Base-by-base conservation (phyloP, 2,329 filamentous ascomycete genomes). In the Pseudopyrenochaeta lycopersici region DNA sequence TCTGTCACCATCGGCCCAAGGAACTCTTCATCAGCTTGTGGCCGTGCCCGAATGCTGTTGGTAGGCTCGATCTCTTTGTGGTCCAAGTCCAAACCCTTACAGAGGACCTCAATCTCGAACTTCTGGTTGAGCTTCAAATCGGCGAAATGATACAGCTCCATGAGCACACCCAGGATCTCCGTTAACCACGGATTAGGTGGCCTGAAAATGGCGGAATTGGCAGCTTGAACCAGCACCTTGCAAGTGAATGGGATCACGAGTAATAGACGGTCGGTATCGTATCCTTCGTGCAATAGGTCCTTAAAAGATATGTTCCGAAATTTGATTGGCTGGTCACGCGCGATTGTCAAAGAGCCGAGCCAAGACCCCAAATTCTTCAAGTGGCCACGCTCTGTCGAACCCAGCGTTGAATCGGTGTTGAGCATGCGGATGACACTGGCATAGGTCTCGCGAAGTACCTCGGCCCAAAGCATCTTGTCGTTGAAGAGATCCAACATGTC, bases 231-330 rank as follows among this genome's bases (percentile, higher is more conserved):
- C 18, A 99, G 81, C 4, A 97, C 92, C 77, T 97, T 98, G 85
- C 95, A 99, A 47, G 96, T 95, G 74, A 99, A 99, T 0, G 95
- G 95, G 54, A 99, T 96, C 42, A 95, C 94, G 33, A 98, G 87
- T 33, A 97, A 85, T 27, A 99, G 83, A 43, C 95, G 88, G 75
- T 98, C 92, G 2, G 91, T 95, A 66, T 98, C 92, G 62, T 94
- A 93, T 1, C 91, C 95, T 76, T 99, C 95, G 39, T 97, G 88
- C 4, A 99, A 84, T 5, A 99, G 82, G 68, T 98, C 92, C 76
- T 96, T 96, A 83, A 99, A 98, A 1, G 94, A 96, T 56, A 99
- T 93, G 71, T 98, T 97, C 70, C 90, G 92, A 74, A 97, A 93
- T 70, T 94, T 93, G 78, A 99, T 96, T 0, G 95, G 95, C 71